A percentile compares a stretch with the other conserved stretches of the same genome.
Evolutionary conservation across 2,329 filamentous ascomycete species (phyloP).

Genomic region (Ploettnerulaceae sp.): DNA sequence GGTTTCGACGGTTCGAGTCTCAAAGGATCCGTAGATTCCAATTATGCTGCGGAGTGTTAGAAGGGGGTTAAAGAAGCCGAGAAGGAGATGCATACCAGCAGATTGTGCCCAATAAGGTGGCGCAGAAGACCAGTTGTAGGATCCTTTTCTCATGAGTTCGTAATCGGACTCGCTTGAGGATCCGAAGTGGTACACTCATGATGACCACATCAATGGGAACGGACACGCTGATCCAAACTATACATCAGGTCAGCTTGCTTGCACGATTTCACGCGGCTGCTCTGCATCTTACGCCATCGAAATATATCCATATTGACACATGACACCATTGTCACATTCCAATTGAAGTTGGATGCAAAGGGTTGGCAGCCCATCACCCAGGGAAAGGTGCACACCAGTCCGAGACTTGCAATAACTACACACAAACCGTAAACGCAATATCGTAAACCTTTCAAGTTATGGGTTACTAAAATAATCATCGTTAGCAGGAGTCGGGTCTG

Average conservation of each 20-base stretch:
- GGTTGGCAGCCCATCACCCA: slow-evolving; percentile 30
- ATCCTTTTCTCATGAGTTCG: slow-evolving; percentile 26
- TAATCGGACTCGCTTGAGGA: slow-evolving; percentile 25
- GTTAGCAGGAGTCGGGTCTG: no score
- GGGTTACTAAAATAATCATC: slow-evolving; percentile 29
- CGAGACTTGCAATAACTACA: slow-evolving; percentile 25
- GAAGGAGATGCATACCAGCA: slow-evolving; percentile 22
- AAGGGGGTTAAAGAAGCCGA: neutral
- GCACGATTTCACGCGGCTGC: neutral
- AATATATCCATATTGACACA: slow-evolving; percentile 32
- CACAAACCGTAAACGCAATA: slow-evolving; percentile 26
- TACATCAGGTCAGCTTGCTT: slow-evolving; percentile 1
- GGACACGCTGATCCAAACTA: slow-evolving; percentile 30
- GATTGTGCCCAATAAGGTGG: slow-evolving; percentile 30
- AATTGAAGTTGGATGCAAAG: slow-evolving; percentile 29
- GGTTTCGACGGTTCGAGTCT: slow-evolving; percentile 15
- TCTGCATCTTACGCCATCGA: slow-evolving; percentile 28
- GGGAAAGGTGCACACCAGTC: slow-evolving; percentile 20
- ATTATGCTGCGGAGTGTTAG: slow-evolving; percentile 10
- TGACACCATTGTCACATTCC: slow-evolving; percentile 18
- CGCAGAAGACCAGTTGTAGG: slow-evolving; percentile 29
- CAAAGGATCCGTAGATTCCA: slow-evolving; percentile 25
- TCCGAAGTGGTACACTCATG: slow-evolving; percentile 26
- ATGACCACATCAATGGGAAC: slow-evolving; percentile 30
- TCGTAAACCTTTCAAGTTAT: slow-evolving; percentile 23